Base-by-base conservation (phyloP, 345 rosid genomes). In the Eucalyptus shirleyi region DNA sequence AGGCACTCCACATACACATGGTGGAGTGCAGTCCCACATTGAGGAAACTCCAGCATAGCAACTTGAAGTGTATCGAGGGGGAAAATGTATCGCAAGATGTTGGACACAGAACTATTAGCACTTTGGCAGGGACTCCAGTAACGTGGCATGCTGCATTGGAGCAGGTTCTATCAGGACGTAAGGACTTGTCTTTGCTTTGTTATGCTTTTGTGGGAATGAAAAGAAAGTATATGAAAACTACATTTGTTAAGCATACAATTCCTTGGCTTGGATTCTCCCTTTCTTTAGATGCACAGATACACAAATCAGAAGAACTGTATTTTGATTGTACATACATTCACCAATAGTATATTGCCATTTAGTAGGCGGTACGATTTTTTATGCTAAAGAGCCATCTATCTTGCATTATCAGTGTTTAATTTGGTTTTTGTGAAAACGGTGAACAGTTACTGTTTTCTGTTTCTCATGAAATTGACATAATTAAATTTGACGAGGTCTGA, bases 1-100 rank as follows among this genome's bases (percentile, higher is more conserved):
- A 94, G 49, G 95, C 98, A 2, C 93, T 98, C 94, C 95, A 96
- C 83, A 87, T 96, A 87, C 97, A 96, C 90, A 89, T 97, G 96
- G 97, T 97, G 91, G 99, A 98, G 89, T 97, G 98, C 83, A 98
- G 99, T 93, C 99, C 99, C 26, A 88, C 92, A 11, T 88, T 98
- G 86, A 95, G 96, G 93, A 94, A 98, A 93, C 94, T 96, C 88
- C 98, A 96, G 93, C 92, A 93, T 87, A 90, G 69, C 85, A 94
- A 92, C 90, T 93, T 98, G 92, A 95, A 95, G 91, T 98, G 99
- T 89, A 65, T 86, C 12, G 95, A 94, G 87, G 96, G 90, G 42
- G 92, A 91, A 65, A 62, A 77, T 91, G 30, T 86, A 42, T 13
- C 51, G 85, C 95, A 87, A 86, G 86, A 87, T 90, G 90, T 86